These are phyloP conservation scores for Annulohypoxylon nitens DNA, from an alignment of 495 filamentous ascomycete species.

Conservation along the genomic window DNA sequence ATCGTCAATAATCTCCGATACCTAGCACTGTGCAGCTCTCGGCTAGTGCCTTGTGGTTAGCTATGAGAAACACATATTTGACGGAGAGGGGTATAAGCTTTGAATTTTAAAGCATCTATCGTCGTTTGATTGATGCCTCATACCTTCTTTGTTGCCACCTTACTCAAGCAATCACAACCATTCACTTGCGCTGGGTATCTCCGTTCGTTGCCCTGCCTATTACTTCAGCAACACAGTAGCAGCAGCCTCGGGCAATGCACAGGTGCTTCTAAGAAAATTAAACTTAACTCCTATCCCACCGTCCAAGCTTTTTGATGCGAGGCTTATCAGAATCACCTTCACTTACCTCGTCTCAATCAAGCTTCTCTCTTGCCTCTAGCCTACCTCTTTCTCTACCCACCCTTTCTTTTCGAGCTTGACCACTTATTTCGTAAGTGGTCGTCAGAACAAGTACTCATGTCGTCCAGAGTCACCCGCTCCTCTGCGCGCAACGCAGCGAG, in stretches of 20 bases:
- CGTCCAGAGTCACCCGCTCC: slow-evolving; percentile 84
- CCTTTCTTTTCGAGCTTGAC: slow-evolving; percentile 22
- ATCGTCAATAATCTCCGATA: background rate
- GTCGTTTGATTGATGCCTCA: slow-evolving; percentile 33
- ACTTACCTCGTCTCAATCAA: slow-evolving; percentile 4
- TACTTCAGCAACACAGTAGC: background rate
- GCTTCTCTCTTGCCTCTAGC: background rate
- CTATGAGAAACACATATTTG: slow-evolving; percentile 1
- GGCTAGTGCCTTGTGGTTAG: slow-evolving; percentile 28
- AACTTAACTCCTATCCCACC: slow-evolving; percentile 32
- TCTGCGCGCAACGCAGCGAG: slow-evolving; percentile 80
- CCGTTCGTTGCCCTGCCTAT: background rate
- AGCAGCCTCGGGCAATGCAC: slow-evolving; percentile 3
- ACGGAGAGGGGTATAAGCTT: slow-evolving; percentile 34
- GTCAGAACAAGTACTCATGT: slow-evolving; percentile 72
- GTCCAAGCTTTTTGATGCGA: slow-evolving; percentile 39
- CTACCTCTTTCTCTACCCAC: slow-evolving; percentile 20
- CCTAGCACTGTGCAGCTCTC: slow-evolving; percentile 14
- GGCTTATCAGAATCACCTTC: slow-evolving; percentile 30
- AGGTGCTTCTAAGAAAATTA: slow-evolving; percentile 14
- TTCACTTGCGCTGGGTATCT: slow-evolving; percentile 1
- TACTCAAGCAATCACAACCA: background rate
- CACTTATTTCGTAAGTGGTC: slow-evolving; percentile 15
- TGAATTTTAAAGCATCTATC: slow-evolving; percentile 1
- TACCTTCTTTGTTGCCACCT: slow-evolving; percentile 16